phyloP scores from a whole-genome alignment of 306 rosid genomes.

The Cucurbita argyrosperma region DNA sequence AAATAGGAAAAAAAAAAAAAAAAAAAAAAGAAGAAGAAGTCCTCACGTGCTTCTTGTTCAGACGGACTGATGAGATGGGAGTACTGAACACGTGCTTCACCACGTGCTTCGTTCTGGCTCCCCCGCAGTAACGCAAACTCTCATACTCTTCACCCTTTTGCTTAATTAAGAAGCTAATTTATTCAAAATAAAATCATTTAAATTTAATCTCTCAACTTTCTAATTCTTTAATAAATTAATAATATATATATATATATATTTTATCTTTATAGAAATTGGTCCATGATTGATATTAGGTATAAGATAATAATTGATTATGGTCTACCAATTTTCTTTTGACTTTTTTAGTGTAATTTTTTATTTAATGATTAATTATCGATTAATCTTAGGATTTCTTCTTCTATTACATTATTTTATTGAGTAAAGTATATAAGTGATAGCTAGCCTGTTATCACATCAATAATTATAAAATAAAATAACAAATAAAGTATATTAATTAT shows the following conservation, averaged over 20 bases:
- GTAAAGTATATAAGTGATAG: not conserved
- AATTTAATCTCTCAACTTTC: no score
- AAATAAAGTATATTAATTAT: not conserved
- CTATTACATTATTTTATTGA: not conserved
- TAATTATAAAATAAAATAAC: not conserved
- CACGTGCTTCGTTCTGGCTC: not conserved
- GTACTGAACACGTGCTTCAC: not conserved
- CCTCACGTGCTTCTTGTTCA: constrained; percentile 1
- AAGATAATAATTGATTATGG: not conserved
- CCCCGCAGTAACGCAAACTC: not conserved
- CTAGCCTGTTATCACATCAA: not conserved
- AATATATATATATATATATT: no score
- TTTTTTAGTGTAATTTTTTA: not conserved
- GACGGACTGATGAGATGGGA: not conserved
- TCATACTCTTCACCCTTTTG: not conserved
- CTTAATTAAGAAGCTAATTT: not conserved
- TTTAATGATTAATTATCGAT: not conserved
- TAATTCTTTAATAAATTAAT: no score
- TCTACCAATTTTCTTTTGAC: not conserved
- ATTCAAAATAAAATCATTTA: no score
- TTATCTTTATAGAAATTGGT: not conserved
- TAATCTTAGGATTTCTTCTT: not conserved
- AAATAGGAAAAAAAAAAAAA: not conserved
- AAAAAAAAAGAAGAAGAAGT: not conserved
- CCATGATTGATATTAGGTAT: not conserved